Evolutionary conservation across 2,329 filamentous ascomycete genomes (phyloP), one percentile per base, ranked within the genome.

Genomic region (Bertia moriformis): DNA sequence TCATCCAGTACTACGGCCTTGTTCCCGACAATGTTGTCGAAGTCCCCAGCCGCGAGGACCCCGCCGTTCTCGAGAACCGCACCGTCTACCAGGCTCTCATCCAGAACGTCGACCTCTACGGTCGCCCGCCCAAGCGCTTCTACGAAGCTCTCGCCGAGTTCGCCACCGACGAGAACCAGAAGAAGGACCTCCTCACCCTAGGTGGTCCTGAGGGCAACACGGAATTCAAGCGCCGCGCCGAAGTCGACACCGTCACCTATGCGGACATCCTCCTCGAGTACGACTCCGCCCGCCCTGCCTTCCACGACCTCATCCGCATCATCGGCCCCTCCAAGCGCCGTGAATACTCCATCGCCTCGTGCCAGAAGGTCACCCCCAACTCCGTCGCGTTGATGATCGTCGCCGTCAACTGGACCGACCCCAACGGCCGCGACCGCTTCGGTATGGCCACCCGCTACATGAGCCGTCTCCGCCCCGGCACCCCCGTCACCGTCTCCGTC

Each of bases 321-420:
- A 83, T 98, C 46, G 74, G 71, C 46, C 89, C 91, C 12, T 78
- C 94, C 67, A 98, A 98, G 73, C 84, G 91, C 44, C 77, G 91
- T 51, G 91, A 98, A 63, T 98, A 98, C 71, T 94, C 86, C n/a
- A 96, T 98, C 49, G 91, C 91, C 15, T 96, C 91, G 3, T 91
- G 87, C 40, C 91, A 98, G 63, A 86, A 89, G 51, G 89, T 96
- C 30, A 88, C 85, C 1, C 88, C 91, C 15, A 88, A 68, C 53
- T 78, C 75, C n/a, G 87, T 98, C 42, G 75, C 88, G 5, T 76
- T 98, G 46, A 91, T 96, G 77, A 93, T 98, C 53, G 91, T 98
- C 43, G 93, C 91, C 3, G 91, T 98, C 51, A 79, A 85, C 66
- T 98, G 91, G 91, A 78, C 88, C 47, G 89, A 96, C 60, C 71